Conservation (phyloP, 2,329 filamentous ascomycete species). For the Alternaria angustiovoidea region DNA sequence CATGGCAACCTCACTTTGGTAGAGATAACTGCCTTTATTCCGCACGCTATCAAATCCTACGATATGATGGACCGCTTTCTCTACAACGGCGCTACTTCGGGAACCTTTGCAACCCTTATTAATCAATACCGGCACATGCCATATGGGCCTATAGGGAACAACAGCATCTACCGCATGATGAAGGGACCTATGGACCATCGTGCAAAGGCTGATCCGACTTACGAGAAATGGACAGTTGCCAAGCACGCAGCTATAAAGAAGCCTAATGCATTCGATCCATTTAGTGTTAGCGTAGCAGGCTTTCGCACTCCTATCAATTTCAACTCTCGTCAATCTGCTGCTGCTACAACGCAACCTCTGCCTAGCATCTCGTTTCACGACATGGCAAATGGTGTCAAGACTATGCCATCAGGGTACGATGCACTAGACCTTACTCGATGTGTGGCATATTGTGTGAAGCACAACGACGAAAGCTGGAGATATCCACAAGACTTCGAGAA, state of each 20-base stretch:
- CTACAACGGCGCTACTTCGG: conserved; percentile 27
- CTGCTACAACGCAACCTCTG: not conserved
- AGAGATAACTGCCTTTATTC: conserved; percentile 37
- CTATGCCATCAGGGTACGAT: conserved; percentile 23
- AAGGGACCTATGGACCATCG: conserved; percentile 24
- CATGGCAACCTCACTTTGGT: conserved; percentile 34
- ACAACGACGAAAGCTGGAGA: conserved; percentile 27
- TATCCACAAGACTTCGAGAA: conserved; percentile 27
- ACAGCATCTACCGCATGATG: conserved; percentile 30
- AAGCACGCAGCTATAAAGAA: conserved; percentile 15
- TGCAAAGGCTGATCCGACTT: conserved; percentile 13
- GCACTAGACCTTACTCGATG: conserved; percentile 36
- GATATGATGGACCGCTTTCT: conserved; percentile 35
- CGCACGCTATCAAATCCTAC: conserved; percentile 31
- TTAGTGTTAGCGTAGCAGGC: conserved; percentile 26
- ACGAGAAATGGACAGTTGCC: conserved; percentile 24
- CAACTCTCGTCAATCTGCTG: not conserved
- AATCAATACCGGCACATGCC: conserved; percentile 27
- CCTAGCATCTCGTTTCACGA: conserved; percentile 25
- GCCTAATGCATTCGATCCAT: conserved; percentile 17
- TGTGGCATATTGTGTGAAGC: conserved; percentile 22
- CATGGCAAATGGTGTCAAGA: conserved; percentile 23
- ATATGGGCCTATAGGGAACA: conserved; percentile 15
- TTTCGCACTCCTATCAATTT: conserved; percentile 20
- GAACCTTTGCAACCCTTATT: conserved; percentile 24